These are phyloP conservation scores for Isoetes taiwanensis DNA, from an alignment of 75 land plant genomes.

Conservation along the genomic window DNA sequence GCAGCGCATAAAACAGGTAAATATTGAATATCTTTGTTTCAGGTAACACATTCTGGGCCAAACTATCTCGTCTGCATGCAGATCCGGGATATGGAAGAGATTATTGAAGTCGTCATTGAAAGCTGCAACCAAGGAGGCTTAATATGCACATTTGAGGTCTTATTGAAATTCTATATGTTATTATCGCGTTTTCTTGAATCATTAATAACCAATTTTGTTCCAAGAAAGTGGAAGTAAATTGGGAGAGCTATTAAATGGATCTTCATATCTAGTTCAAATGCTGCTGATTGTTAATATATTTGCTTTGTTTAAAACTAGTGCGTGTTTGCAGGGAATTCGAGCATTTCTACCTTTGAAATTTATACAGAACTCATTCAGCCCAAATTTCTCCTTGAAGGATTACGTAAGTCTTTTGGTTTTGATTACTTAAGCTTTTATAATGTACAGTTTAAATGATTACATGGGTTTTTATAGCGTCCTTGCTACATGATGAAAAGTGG, in stretches of 20 bases:
- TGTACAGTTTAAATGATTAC: too few relatives aligned
- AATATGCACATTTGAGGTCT: constrained; percentile 70
- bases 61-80: constrained; percentile 11
- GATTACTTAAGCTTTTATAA: too few relatives aligned
- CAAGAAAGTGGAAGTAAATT: too few relatives aligned
- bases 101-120: constrained; percentile 43
- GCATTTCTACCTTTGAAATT: constrained; percentile 71
- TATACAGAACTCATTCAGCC: too few relatives aligned
- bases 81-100: constrained; percentile 60
- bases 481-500: too few relatives aligned
- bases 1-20: constrained; percentile 94
- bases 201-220: background rate
- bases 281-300: background rate
- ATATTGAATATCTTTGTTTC: too few relatives aligned
- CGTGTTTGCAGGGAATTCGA: constrained; percentile 55
- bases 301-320: background rate
- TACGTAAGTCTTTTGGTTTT: constrained; percentile 29
- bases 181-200: background rate
- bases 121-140: constrained; percentile 74
- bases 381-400: constrained; percentile 39
- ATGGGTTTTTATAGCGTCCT: too few relatives aligned
- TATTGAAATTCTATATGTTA: background rate
- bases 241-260: background rate
- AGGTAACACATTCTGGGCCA: background rate
- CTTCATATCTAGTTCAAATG: background rate